Evolutionary conservation across 2,329 filamentous ascomycete species (phyloP), one percentile per base, ranked within the genome.

Genomic region (Mycogone perniciosa): DNA sequence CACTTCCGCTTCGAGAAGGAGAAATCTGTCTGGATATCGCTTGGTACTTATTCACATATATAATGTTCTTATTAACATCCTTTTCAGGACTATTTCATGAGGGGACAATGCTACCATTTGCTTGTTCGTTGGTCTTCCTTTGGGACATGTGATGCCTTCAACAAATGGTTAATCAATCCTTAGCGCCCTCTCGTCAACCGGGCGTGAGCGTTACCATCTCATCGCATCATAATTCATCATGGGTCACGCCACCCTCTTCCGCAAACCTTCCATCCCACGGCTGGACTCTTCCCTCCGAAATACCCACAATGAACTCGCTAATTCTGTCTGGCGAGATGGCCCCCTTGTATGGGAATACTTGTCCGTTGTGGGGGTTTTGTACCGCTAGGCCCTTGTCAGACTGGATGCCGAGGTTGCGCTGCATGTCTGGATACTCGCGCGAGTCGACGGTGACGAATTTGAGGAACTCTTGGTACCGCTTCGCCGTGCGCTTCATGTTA

Each of bases 371-470:
- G 1, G 71, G 69, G 48, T 76, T 76, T 47, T 74, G 69, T 8
- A 79, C 66, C 2, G 71, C 66, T 7, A 77, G 54, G 0, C 67
- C 70, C 7, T 44, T 44, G 4, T 59, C 60, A 5, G 37, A 39
- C 20, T 31, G 35, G 8, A 60, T 55, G 2, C 75, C 76, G 45
- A 77, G 59, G 35, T 64, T 63, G 6, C 57, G 52, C 1, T 66
- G 59, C 59, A 76, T 71, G 27, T 76, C 70, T 4, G 64, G 67
- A 55, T 77, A 77, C 53, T 76, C 73, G 31, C 57, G 51, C 0
- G 65, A 62, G 51, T 78, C 72, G 2, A 76, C 70, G 1, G 72
- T 76, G 4, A 74, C 70, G 53, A 79, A 78, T 49, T 61, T 64
- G 9, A 79, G 65, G 50, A 75, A 77, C 9, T 76, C 73, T 48